Evolutionary conservation across 495 filamentous ascomycete genomes (phyloP).

Genomic region (Xylaria scruposa): DNA sequence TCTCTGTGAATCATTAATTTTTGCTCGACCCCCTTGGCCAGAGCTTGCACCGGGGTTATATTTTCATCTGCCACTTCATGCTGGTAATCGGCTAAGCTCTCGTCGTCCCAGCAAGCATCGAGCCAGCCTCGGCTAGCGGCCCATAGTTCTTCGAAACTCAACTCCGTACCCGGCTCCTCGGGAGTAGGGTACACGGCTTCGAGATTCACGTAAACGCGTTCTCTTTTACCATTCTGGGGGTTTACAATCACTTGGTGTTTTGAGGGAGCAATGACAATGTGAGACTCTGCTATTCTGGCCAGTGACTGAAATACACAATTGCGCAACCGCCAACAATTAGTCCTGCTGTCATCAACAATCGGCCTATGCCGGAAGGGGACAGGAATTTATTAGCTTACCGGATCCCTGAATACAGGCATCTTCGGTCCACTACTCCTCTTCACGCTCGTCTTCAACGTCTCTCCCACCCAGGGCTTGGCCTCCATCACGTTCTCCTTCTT

Average conservation of each 20-base stretch:
- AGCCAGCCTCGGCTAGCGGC: slow-evolving; percentile 82
- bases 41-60: slow-evolving; percentile 33
- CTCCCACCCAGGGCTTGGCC: slow-evolving; percentile 88
- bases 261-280: slow-evolving; percentile 55
- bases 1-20: slow-evolving; percentile 57
- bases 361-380: slow-evolving; percentile 50
- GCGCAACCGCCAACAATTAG: slow-evolving; percentile 78
- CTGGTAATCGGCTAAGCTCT: slow-evolving; percentile 31
- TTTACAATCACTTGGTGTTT: slow-evolving; percentile 78
- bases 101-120: slow-evolving; percentile 70
- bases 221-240: slow-evolving; percentile 75
- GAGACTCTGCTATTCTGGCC: slow-evolving; percentile 57
- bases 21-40: slow-evolving; percentile 39
- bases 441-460: slow-evolving; percentile 86
- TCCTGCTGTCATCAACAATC: slow-evolving; percentile 95
- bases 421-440: slow-evolving; percentile 77
- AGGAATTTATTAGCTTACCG: slow-evolving; percentile 70
- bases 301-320: slow-evolving; percentile 57
- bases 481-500: slow-evolving; percentile 94
- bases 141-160: slow-evolving; percentile 89
- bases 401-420: slow-evolving; percentile 92
- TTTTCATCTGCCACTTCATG: slow-evolving; percentile 34
- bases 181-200: slow-evolving; percentile 81
- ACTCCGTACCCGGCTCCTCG: slow-evolving; percentile 69
- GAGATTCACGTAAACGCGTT: slow-evolving; percentile 86